Evolutionary conservation across 1,284 basidiomycete genomes (phyloP).

Genomic region (Termitomyces sp.): DNA sequence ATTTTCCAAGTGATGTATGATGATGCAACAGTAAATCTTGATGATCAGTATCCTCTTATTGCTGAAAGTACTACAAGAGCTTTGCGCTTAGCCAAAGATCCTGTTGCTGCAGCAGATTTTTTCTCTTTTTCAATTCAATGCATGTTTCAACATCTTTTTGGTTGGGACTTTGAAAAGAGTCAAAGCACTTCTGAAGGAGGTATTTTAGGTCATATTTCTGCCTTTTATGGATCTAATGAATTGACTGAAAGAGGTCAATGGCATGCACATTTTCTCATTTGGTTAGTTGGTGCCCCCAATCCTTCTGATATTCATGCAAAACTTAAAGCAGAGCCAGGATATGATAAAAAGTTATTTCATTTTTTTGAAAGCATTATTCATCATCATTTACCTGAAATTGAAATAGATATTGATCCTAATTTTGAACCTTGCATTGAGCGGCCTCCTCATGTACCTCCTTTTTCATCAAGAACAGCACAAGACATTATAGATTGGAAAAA

Average conservation of each 20-base stretch:
- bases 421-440: not conserved
- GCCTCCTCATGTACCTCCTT: not conserved
- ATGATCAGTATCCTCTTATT: not conserved
- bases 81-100: not conserved
- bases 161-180: not conserved
- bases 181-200: not conserved
- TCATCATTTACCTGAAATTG: conserved; percentile 6
- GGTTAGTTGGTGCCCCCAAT: conserved; percentile 3
- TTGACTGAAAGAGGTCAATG: not conserved
- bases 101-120: conserved; percentile 2
- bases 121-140: not conserved
- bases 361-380: conserved; percentile 8
- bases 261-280: not conserved
- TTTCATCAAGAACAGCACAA: not conserved
- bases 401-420: not conserved
- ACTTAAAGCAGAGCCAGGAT: not conserved
- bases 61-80: not conserved
- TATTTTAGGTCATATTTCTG: conserved; percentile 1
- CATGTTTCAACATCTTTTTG: conserved; percentile 1
- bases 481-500: not conserved
- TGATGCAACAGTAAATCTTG: not conserved
- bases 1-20: not conserved
- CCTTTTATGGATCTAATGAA: conserved; percentile 8
- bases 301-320: conserved; percentile 2
- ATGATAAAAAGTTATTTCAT: not conserved